Conservation (phyloP, 2,329 filamentous ascomycete species). For the Fusarium sp. region DNA sequence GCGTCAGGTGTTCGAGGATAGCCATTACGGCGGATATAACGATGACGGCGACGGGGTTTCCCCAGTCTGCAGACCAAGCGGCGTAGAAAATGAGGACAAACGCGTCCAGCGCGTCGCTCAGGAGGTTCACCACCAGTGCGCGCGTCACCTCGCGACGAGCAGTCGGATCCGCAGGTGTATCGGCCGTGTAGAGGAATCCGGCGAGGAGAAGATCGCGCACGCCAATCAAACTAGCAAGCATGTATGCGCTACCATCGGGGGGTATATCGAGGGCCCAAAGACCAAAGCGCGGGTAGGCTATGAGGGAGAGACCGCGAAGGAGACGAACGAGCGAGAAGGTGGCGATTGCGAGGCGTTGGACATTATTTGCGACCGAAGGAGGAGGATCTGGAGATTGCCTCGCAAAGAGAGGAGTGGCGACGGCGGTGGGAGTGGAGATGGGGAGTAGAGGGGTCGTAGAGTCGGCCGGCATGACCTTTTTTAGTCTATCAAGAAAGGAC, state of each 20-base stretch:
- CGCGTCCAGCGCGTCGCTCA: constrained; percentile 49
- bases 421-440: constrained; percentile 37
- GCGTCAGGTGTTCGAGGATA: constrained; percentile 46
- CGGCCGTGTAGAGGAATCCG: constrained; percentile 43
- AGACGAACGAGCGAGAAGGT: constrained; percentile 42
- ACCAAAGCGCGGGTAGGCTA: constrained; percentile 43
- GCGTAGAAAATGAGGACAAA: constrained; percentile 49
- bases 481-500: neutral
- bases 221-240: constrained; percentile 47
- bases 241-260: constrained; percentile 39
- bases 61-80: constrained; percentile 45
- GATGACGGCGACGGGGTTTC: constrained; percentile 44
- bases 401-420: constrained; percentile 20
- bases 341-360: constrained; percentile 39
- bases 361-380: constrained; percentile 20
- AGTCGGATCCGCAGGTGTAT: constrained; percentile 20
- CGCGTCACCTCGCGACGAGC: constrained; percentile 43
- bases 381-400: constrained; percentile 9
- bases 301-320: constrained; percentile 42
- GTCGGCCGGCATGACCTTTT: constrained; percentile 32
- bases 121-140: constrained; percentile 44
- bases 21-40: constrained; percentile 45
- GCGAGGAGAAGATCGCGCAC: constrained; percentile 46
- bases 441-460: constrained; percentile 40
- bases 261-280: constrained; percentile 45